phyloP scores from a whole-genome alignment of 2,329 filamentous ascomycete species.

The Scytalidium lignicola region DNA sequence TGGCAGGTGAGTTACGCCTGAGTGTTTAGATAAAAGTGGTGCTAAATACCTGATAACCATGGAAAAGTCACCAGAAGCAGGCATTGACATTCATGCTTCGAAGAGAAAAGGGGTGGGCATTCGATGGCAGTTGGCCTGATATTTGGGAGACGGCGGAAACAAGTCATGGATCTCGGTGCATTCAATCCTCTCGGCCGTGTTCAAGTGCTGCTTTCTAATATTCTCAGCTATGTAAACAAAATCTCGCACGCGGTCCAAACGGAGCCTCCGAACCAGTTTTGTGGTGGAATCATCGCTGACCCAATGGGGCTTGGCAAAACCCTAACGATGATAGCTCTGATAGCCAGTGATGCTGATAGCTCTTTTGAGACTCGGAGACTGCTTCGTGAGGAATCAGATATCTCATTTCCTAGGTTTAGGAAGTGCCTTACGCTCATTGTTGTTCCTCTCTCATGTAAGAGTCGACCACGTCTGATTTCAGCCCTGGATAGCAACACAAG shows the following conservation, averaged over 20 bases:
- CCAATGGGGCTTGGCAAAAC: conserved; percentile 55
- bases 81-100: conserved; percentile 33
- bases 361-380: too few species aligned
- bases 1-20: too few species aligned
- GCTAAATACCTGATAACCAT: too few species aligned
- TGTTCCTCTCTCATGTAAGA: not conserved
- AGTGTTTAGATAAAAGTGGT: too few species aligned
- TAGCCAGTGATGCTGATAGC: conserved; percentile 1
- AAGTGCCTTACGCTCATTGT: not conserved
- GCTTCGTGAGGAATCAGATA: not conserved
- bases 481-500: not conserved
- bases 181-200: too few species aligned
- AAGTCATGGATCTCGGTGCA: conserved; percentile 25
- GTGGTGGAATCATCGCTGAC: conserved; percentile 51
- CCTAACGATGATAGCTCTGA: conserved; percentile 36
- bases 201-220: conserved; percentile 35
- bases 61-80: conserved; percentile 34
- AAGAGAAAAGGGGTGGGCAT: conserved; percentile 33
- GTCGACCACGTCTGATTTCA: not conserved
- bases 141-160: conserved; percentile 18
- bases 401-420: too few species aligned
- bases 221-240: conserved; percentile 63
- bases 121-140: conserved; percentile 10
- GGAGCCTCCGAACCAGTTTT: conserved; percentile 55
- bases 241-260: conserved; percentile 65